Percentiles rank a stretch among this genome's conserved stretches.
Conservation (phyloP, 164 flowering plant species). For the Saururus chinensis region DNA sequence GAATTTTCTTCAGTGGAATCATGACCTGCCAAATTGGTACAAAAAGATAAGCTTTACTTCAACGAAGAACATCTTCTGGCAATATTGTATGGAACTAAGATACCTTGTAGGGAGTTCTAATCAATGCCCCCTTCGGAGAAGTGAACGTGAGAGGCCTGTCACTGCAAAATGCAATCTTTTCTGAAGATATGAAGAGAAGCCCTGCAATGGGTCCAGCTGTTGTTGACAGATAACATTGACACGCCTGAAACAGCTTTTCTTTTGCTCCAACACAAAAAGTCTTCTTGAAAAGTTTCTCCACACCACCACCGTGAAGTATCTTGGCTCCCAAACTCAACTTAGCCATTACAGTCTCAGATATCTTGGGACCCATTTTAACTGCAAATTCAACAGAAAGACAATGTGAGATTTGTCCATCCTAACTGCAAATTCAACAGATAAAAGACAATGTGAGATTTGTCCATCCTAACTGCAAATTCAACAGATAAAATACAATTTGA, state of each 20-base stretch:
- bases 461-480: constrained; percentile 16
- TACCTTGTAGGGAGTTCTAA: constrained; percentile 42
- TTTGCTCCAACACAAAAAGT: constrained; percentile 25
- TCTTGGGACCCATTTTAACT: constrained; percentile 37
- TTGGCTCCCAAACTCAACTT: constrained; percentile 39
- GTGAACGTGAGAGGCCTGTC: constrained; percentile 30
- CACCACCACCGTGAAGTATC: constrained; percentile 34
- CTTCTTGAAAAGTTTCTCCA: constrained; percentile 28
- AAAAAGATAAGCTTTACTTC: not conserved
- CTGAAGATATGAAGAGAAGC: constrained; percentile 37
- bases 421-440: constrained; percentile 17
- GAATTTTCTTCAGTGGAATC: constrained; percentile 32
- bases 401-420: not conserved
- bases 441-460: no score
- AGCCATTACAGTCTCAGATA: constrained; percentile 33
- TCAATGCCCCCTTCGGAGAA: constrained; percentile 18
- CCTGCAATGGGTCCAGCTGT: constrained; percentile 55
- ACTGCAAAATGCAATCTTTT: constrained; percentile 38
- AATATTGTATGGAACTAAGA: not conserved
- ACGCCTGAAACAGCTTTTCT: constrained; percentile 38
- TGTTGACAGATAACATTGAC: constrained; percentile 43
- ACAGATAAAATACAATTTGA: no score
- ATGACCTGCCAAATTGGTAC: constrained; percentile 22
- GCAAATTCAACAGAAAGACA: constrained; percentile 1
- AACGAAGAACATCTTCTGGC: not conserved